Percentiles rank a stretch among this genome's conserved stretches.
phyloP scores from a whole-genome alignment of 1,284 basidiomycete species.

The Ceratorhiza oryzae-sativae region DNA sequence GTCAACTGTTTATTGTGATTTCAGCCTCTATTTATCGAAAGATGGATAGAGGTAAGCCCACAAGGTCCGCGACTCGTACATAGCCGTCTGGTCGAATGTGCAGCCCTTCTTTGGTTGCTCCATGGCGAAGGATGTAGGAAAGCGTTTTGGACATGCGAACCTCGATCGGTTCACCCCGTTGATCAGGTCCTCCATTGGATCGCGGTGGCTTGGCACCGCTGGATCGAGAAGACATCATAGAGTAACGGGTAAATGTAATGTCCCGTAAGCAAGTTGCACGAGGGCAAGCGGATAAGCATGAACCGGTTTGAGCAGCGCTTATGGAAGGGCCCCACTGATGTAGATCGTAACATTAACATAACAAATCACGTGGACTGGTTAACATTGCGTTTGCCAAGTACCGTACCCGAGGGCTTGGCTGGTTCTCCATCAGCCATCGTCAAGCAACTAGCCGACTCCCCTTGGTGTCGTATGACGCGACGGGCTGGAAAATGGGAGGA shows the following conservation, averaged over 20 bases:
- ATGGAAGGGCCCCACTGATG: not conserved
- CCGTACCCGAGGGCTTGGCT: not conserved
- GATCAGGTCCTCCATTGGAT: conserved; percentile 44
- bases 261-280: conserved; percentile 8
- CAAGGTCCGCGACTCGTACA: conserved; percentile 74
- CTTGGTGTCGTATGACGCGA: conserved; percentile 79
- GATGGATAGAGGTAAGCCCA: conserved; percentile 53
- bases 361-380: not conserved
- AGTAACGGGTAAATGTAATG: not conserved
- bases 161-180: conserved; percentile 54
- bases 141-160: conserved; percentile 75
- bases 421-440: conserved; percentile 68
- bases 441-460: conserved; percentile 85
- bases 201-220: not conserved
- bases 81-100: conserved; percentile 81
- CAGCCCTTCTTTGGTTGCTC: conserved; percentile 77
- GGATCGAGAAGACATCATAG: conserved; percentile 15
- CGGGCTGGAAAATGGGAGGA: conserved; percentile 59
- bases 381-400: conserved; percentile 15
- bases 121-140: conserved; percentile 85
- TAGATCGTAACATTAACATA: not conserved
- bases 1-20: conserved; percentile 54
- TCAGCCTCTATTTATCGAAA: conserved; percentile 14
- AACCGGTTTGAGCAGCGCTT: conserved; percentile 13
- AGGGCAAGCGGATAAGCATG: not conserved